phyloP scores from a whole-genome alignment of 2,329 filamentous ascomycete genomes.

The Arthrobotrys entomopaga region DNA sequence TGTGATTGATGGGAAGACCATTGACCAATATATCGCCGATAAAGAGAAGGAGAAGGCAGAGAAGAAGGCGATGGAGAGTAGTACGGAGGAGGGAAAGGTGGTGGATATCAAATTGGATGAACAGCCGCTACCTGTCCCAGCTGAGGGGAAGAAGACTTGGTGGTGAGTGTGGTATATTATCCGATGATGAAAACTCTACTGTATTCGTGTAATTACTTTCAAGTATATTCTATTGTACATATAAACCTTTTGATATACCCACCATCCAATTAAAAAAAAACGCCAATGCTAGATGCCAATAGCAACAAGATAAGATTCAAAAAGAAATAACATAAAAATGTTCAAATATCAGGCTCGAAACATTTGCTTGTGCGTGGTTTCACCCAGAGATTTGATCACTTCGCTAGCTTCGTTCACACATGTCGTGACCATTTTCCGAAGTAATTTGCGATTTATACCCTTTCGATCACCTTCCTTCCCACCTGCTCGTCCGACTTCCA shows the following conservation, averaged over 20 bases:
- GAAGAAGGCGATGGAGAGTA: conserved; percentile 25
- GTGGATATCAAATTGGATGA: conserved; percentile 49
- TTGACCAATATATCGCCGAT: conserved; percentile 41
- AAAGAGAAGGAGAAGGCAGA: conserved; percentile 42
- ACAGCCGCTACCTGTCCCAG: conserved; percentile 22
- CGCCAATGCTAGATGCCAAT: conserved; percentile 47
- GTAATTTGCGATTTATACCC: conserved; percentile 40
- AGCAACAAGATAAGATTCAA: neutral
- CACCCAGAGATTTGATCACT: conserved; percentile 39
- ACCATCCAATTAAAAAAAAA: conserved; percentile 32
- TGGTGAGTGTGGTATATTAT: conserved; percentile 16
- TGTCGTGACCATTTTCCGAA: conserved; percentile 39
- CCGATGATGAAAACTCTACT: conserved; percentile 31
- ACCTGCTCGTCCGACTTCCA: conserved; percentile 51
- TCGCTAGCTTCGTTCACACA: conserved; percentile 39
- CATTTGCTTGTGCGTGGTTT: conserved; percentile 44
- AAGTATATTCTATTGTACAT: conserved; percentile 51
- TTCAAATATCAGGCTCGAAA: conserved; percentile 35
- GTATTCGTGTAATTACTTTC: conserved; percentile 30
- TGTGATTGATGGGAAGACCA: conserved; percentile 53
- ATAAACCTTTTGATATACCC: conserved; percentile 50
- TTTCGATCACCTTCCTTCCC: conserved; percentile 50
- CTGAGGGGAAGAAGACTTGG: conserved; percentile 51
- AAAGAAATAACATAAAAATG: neutral
- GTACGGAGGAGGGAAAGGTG: conserved; percentile 31